Percentiles rank a stretch among this genome's conserved stretches.
Evolutionary conservation across 1,139 yeast genomes (phyloP).

Genomic region (Geotrichum histeridarum): DNA sequence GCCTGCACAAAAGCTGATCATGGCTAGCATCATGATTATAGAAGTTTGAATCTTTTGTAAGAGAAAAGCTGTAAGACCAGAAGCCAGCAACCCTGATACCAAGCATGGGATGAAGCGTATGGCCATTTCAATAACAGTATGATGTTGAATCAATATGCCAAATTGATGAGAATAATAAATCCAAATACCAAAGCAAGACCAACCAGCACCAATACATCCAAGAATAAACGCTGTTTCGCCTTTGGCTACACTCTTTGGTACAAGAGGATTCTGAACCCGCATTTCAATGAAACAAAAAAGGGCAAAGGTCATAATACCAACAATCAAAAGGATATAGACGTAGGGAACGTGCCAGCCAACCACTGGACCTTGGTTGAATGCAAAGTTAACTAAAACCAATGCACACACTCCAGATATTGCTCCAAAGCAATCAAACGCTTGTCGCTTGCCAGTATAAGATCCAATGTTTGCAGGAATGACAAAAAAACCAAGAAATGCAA

Average conservation of each 20-base stretch:
- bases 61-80: constrained; percentile 42
- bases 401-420: constrained; percentile 47
- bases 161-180: constrained; percentile 45
- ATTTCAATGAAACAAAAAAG: constrained; percentile 41
- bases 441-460: constrained; percentile 26
- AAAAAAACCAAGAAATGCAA: constrained; percentile 38
- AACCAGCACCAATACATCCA: constrained; percentile 50
- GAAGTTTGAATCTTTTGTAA: constrained; percentile 42
- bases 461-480: constrained; percentile 42
- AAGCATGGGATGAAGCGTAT: constrained; percentile 43
- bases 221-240: constrained; percentile 46
- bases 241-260: constrained; percentile 44
- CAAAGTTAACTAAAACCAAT: constrained; percentile 48
- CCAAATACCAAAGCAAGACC: constrained; percentile 62
- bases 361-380: constrained; percentile 60
- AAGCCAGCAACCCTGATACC: constrained; percentile 46
- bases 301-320: constrained; percentile 42
- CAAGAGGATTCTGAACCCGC: constrained; percentile 43
- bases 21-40: constrained; percentile 44
- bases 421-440: constrained; percentile 47
- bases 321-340: constrained; percentile 47
- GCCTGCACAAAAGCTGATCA: constrained; percentile 45
- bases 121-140: constrained; percentile 39
- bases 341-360: constrained; percentile 53
- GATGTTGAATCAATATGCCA: constrained; percentile 36